Percentiles rank a stretch among this genome's conserved stretches.
Conservation (phyloP, 225 moss, liverwort and hornwort genomes). For the Physcomitrellopsis africana region DNA sequence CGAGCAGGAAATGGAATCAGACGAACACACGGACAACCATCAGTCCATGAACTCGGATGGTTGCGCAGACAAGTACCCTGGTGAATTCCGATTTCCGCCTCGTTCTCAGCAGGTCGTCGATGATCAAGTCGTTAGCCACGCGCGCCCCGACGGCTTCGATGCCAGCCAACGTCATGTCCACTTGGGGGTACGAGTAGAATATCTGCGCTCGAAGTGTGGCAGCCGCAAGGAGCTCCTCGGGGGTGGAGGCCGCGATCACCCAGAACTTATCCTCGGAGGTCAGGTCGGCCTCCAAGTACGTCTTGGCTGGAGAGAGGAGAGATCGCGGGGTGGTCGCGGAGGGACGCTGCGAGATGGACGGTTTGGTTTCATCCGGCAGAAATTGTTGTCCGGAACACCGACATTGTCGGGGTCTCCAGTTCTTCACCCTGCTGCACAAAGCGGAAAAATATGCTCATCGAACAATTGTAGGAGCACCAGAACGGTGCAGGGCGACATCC, state of each 20-base stretch:
- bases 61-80: constrained; percentile 43
- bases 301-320: constrained; percentile 26
- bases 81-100: constrained; percentile 65
- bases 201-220: constrained; percentile 80
- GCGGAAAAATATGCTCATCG: neutral
- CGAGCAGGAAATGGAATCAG: neutral
- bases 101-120: constrained; percentile 66
- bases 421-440: constrained; percentile 20
- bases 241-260: constrained; percentile 61
- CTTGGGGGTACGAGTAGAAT: constrained; percentile 68
- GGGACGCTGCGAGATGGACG: constrained; percentile 9
- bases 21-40: neutral
- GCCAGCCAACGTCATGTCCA: constrained; percentile 30
- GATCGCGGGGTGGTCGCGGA: constrained; percentile 36
- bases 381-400: constrained; percentile 36
- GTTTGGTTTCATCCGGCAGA: constrained; percentile 26
- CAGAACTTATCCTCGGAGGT: constrained; percentile 47
- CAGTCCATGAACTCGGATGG: neutral
- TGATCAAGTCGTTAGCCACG: constrained; percentile 48
- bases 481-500: neutral
- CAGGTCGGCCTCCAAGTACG: constrained; percentile 30
- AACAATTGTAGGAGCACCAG: neutral
- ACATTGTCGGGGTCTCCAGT: constrained; percentile 29
- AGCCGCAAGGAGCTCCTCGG: constrained; percentile 65
- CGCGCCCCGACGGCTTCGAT: constrained; percentile 65